Evolutionary conservation across 148 eudicot species (phyloP), one percentile per base, ranked within the genome.

Genomic region (Dysphania ambrosioides): DNA sequence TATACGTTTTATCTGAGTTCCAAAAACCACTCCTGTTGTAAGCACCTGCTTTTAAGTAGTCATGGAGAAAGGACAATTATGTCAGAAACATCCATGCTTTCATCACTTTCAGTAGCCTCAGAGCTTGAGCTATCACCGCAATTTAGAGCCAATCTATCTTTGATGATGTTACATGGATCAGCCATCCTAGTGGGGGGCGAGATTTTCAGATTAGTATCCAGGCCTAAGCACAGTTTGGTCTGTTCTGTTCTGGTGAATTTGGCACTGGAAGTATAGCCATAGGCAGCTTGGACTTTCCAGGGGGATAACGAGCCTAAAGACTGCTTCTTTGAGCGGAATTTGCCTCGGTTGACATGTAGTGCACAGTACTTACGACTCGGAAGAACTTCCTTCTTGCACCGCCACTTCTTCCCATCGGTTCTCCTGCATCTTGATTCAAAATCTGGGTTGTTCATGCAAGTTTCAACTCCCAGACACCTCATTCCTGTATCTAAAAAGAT

Each of bases 341-440:
- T 66, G 34, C 89, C 91, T 81, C 88, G 60, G 79, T 86, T 75
- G 63, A 83, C 66, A 85, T 89, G 91, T 21, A 31, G 63, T 38
- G 66, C 75, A 44, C 93, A 89, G 60, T 84, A 86, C 77, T 89
- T 89, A 13, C 70, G 72, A 32, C 69, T n/a, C 0, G 79, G 87
- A 24, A 87, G 23, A 19, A 76, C 89, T 26, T 71, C 75, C 55
- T 62, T 60, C 55, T 80, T 79, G 71, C 89, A 90, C 42, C 71
- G 83, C 94, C 89, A 86, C 77, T 71, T 86, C 68, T 82, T 84
- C 24, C 91, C 94, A 70, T 90, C 94, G 0, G 88, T 86, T 85
- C 91, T 87, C 64, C 60, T 74, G 71, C 91, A 89, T 78, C 93
- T 81, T 73, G 60, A 53, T 61, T 73, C 85, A 8, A 69, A 10